Percentiles rank a stretch among this genome's conserved stretches.
These are phyloP conservation scores for Sesbania bispinosa DNA, from an alignment of 306 rosid species.

Conservation along the genomic window DNA sequence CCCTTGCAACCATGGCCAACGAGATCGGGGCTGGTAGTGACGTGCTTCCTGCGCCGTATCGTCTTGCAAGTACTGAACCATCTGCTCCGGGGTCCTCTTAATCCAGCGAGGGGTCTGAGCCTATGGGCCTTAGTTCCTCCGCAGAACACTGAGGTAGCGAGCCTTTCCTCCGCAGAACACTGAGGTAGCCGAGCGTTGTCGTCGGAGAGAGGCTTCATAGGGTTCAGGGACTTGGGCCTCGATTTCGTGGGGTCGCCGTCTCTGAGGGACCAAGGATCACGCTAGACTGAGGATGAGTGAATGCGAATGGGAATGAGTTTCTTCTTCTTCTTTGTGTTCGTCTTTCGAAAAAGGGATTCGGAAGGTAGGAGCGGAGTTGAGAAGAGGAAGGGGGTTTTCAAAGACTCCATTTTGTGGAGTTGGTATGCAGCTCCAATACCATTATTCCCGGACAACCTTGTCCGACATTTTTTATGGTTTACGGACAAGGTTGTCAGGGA, in stretches of 20 bases:
- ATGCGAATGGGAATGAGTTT: neutral
- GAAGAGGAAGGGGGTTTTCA: constrained; percentile 50
- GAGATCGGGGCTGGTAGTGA: too few relatives aligned
- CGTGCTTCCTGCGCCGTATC: constrained; percentile 83
- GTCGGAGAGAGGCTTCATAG: constrained; percentile 76
- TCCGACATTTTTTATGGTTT: too few relatives aligned
- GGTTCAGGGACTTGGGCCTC: constrained; percentile 48
- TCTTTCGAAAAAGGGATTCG: neutral
- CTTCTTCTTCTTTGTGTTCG: neutral
- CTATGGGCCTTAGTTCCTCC: constrained; percentile 79
- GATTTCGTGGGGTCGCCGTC: constrained; percentile 59
- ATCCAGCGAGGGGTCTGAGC: constrained; percentile 91
- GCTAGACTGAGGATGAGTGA: constrained; percentile 39
- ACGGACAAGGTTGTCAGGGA: too few relatives aligned
- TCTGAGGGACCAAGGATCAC: constrained; percentile 83
- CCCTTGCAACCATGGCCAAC: too few relatives aligned
- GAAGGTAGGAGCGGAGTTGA: constrained; percentile 26
- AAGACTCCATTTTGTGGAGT: constrained; percentile 65
- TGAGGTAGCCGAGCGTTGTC: constrained; percentile 90
- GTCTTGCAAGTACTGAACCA: constrained; percentile 77
- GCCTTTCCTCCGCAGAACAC: constrained; percentile 76
- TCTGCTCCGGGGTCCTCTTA: constrained; percentile 84
- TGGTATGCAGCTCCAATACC: too few relatives aligned
- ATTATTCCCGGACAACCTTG: too few relatives aligned
- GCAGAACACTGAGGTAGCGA: constrained; percentile 50